Evolutionary conservation across 129 eudicot species (phyloP), one percentile per base, ranked within the genome.

Genomic region (Glebionis coronaria): DNA sequence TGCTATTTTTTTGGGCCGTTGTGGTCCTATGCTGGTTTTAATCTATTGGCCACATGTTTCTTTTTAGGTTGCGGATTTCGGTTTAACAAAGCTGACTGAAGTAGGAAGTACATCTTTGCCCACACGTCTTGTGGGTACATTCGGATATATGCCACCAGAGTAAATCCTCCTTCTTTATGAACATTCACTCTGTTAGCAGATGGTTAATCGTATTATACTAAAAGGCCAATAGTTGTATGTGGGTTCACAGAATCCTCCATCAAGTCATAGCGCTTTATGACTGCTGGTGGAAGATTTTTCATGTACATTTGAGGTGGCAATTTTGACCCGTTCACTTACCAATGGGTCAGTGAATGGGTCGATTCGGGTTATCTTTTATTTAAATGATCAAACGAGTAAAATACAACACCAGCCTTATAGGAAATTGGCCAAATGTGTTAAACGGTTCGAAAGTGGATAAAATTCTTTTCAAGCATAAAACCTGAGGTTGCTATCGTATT

Each of bases 71-170:
- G 99, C 99, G 61, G 99, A 90, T 83, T 94, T 94, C 64, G 99
- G 99, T 53, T 81, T 94, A 63, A 81, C 99, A 54, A 94, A 87
- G 61, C 81, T 94, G 69, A 85, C 87, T 40, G 99, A 94, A 76
- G 97, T 90, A 50, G 95, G 95, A 70, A 83, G 77, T 63, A 67
- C 65, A 12, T 92, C 98, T 12, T n/a, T 84, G 82, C 95, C 85
- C 59, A 89, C 97, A 44, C 87, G 94, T 35, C 86, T 85, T 79
- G 95, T 89, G 73, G 99, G 99, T 71, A 94, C 99, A 68, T 94
- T 94, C 59, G 99, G 99, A 69, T 94, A 94, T 76, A 94, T 94
- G 99, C 99, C 97, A 16, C 99, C 99, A 44, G 99, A 94, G 99
- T 94, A 87, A 87, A 44, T 70, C 63, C 47, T 80, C 56, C 50